Base-by-base conservation (phyloP, 179 eudicot species). In the Corrigiola litoralis region DNA sequence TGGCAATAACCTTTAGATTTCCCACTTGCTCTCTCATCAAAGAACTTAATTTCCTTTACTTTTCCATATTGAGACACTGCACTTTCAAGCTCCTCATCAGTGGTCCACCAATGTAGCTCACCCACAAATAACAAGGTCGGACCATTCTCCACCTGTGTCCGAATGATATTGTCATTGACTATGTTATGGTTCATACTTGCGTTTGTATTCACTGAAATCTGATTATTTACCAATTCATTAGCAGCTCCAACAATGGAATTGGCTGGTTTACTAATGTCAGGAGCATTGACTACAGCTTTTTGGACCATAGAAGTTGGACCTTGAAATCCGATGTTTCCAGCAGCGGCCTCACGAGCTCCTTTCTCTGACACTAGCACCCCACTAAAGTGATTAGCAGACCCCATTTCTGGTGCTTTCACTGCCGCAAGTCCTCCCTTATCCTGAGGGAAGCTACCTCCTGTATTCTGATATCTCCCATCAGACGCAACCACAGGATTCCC, bases 81-180 rank as follows among this genome's bases (percentile, higher is more conserved):
- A 65, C 76, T 78, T 77, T 92, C 98, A 23, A 92, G 73, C 71
- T 92, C 98, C 37, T 85, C 88, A 81, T 92, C 98, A 0, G 98
- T 92, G 45, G 98, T 92, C 98, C 98, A 92, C 98, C 98, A 92
- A 67, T 92, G 98, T 65, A 92, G 78, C 61, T 92, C 96, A 52
- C 98, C 98, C 62, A 92, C 98, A 84, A 83, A 92, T 64, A 91
- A 75, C 83, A 82, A 85, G 52, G 96, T 89, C 3, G 84, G 77
- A 32, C 97, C 97, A 72, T 83, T 86, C 44, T 85, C 96, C 46
- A 72, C 51, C 34, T 80, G 64, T 40, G 96, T 86, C 55, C 89
- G 72, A 48, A 73, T 56, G 49, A 71, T 77, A 67, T 77, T 86
- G 36, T 84, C 95, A 70, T 77, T 76, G 46, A 53, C 72, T 18